A percentile compares a stretch with the other conserved stretches of the same genome.
phyloP scores from a whole-genome alignment of 179 eudicot species.

The Beta corolliflora region DNA sequence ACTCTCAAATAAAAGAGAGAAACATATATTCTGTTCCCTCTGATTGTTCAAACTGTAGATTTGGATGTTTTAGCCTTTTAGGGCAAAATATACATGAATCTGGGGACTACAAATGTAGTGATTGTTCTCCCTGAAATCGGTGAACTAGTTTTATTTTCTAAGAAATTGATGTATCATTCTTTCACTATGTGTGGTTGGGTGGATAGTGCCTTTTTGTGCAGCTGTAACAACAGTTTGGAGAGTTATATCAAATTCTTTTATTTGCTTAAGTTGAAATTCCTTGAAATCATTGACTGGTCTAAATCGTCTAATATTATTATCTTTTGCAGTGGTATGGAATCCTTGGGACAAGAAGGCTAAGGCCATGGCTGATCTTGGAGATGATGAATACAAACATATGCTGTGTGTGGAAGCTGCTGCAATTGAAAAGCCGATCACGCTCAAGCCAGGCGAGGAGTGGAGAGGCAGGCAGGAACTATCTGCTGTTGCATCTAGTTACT shows the following conservation, averaged over 20 bases:
- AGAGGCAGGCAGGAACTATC: conserved; percentile 87
- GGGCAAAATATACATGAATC: neutral
- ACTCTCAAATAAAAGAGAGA: neutral
- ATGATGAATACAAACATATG: conserved; percentile 92
- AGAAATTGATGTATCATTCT: neutral
- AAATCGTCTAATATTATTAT: neutral
- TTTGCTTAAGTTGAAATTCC: neutral
- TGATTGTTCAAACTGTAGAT: neutral
- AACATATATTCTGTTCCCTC: no score
- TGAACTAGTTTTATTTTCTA: neutral
- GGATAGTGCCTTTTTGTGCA: neutral
- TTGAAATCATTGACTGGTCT: no score
- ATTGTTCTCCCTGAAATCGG: neutral
- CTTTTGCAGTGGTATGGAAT: conserved; percentile 84
- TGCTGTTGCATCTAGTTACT: conserved; percentile 85
- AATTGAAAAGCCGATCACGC: conserved; percentile 75
- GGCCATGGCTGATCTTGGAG: conserved; percentile 88
- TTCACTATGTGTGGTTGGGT: neutral
- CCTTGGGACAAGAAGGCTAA: conserved; percentile 99
- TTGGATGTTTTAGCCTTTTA: neutral
- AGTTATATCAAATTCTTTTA: neutral
- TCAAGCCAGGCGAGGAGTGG: conserved; percentile 98
- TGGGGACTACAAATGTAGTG: neutral
- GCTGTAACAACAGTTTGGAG: neutral
- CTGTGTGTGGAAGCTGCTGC: conserved; percentile 95